Percentiles rank a stretch among this genome's conserved stretches.
phyloP scores from a whole-genome alignment of 306 rosid genomes.

The Oemleria cerasiformis region DNA sequence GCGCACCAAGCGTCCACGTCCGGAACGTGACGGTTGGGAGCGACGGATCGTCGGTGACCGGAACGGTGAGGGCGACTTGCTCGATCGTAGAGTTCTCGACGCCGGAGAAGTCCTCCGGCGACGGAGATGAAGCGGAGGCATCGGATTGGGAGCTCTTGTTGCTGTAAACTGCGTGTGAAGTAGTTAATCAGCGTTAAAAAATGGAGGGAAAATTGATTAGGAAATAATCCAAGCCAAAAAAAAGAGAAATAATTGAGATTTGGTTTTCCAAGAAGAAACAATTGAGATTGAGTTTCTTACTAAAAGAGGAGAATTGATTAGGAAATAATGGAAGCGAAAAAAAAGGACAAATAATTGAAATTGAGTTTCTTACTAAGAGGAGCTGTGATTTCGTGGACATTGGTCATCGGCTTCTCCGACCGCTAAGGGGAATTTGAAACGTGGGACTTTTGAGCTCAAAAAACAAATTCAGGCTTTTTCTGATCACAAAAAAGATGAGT shows the following conservation, averaged over 20 bases:
- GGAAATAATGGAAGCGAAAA: not conserved
- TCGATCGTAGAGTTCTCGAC: constrained; percentile 36
- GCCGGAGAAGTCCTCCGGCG: constrained; percentile 21
- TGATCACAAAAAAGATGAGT: not conserved
- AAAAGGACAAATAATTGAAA: not conserved
- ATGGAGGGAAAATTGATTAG: not conserved
- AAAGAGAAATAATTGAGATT: not conserved
- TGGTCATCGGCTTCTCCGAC: constrained; percentile 21
- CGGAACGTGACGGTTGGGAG: constrained; percentile 44
- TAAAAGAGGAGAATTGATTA: constrained; percentile 35
- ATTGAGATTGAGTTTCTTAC: constrained; percentile 24
- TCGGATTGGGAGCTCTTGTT: no score
- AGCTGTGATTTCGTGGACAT: constrained; percentile 33
- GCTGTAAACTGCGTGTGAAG: constrained; percentile 27
- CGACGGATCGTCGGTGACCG: constrained; percentile 42
- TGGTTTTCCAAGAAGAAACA: not conserved
- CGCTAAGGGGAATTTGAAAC: not conserved
- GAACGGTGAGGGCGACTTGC: constrained; percentile 47
- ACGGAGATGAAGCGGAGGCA: constrained; percentile 14
- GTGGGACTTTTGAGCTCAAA: not conserved
- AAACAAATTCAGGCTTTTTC: not conserved
- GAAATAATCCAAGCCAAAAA: not conserved
- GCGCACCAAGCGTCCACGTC: constrained; percentile 36
- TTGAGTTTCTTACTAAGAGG: constrained; percentile 43
- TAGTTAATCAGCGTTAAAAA: constrained; percentile 5